Evolutionary conservation across 306 rosid species (phyloP), one percentile per base, ranked within the genome.

Genomic region (Acacia acuminata): DNA sequence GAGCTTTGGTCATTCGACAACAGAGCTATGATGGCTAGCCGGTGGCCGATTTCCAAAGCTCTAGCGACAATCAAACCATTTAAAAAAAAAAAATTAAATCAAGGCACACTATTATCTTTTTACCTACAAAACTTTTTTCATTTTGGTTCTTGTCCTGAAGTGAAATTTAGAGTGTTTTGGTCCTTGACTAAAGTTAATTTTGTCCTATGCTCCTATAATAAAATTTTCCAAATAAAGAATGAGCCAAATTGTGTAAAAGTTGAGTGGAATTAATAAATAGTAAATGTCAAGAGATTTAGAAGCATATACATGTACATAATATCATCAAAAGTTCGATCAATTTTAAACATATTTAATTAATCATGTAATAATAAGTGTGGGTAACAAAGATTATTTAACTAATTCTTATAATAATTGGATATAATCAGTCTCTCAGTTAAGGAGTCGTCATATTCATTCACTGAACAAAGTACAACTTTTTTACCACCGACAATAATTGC

Each of bases 401-500:
- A 66, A 20, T 16, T 25, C 51, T 2, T 56, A n/a, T n/a, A n/a
- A 27, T 14, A 5, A 14, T 22, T 22, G 8, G 14, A 12, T 44
- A 43, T 71, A 27, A 24, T 67, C 27, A 71, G 30, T 27, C 69
- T 47, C 44, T n/a, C 38, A 77, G 75, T 58, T 74, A 84, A 36
- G 24, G 4, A 25, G 70, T 75, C 55, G 43, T 43, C 58, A 22
- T 69, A 40, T 82, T 76, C 81, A 47, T 73, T 50, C 80, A 73
- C 73, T 77, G 48, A 80, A 72, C 3, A 40, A 51, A 71, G 60
- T 73, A 76, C 20, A 53, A 76, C 80, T 73, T 83, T 82, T 42
- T 80, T 48, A 53, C 30, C 67, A 75, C 90, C 90, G 85, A 87
- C 90, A 44, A 17, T 68, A 43, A 71, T 61, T 83, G 85, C 76